Conservation (phyloP, 257 asterid genomes). For the Nicotiana knightiana region DNA sequence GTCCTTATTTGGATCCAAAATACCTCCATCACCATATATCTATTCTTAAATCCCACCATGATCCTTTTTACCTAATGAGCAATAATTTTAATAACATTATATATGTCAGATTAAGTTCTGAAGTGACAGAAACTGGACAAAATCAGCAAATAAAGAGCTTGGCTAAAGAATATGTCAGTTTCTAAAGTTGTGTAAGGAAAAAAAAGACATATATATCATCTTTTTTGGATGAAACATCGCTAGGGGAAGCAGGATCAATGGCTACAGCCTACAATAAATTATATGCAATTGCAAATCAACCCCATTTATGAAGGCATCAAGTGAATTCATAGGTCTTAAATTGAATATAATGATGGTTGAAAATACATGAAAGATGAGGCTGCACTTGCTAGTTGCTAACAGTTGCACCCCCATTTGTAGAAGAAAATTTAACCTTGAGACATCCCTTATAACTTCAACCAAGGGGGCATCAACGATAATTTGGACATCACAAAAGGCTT, state of each 20-base stretch:
- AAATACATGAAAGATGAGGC: background rate
- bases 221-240: background rate
- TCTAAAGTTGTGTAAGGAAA: background rate
- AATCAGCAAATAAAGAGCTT: background rate
- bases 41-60: constrained; percentile 89
- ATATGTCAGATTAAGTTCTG: background rate
- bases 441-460: background rate
- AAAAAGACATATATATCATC: background rate
- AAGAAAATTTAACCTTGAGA: background rate
- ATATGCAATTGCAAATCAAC: background rate
- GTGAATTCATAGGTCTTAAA: background rate
- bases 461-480: background rate
- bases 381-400: background rate
- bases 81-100: background rate
- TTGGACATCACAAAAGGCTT: background rate
- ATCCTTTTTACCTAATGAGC: constrained; percentile 22
- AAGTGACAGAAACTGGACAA: background rate
- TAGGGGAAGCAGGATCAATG: background rate
- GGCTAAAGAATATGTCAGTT: background rate
- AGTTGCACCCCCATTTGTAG: background rate
- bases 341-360: background rate
- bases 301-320: background rate
- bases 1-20: constrained; percentile 70
- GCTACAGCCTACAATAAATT: background rate
- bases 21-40: constrained; percentile 84